Evolutionary conservation across 129 eudicot genomes (phyloP).

Genomic region (Gnaphalium uliginosum): DNA sequence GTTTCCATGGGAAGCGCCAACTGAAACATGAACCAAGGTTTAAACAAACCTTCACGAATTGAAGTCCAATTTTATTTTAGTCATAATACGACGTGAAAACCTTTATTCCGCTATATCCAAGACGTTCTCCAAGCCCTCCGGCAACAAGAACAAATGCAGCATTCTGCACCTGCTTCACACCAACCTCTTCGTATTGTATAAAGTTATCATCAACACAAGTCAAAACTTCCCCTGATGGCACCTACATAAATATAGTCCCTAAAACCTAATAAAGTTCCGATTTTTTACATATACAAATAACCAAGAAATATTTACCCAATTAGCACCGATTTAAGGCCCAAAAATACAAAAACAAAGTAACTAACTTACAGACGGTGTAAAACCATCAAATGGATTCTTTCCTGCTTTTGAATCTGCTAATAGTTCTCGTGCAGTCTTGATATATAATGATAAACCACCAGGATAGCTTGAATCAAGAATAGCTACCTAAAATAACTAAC

Average conservation of each 20-base stretch:
- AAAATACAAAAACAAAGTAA: constrained; percentile 19
- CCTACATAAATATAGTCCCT: constrained; percentile 43
- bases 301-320: not conserved
- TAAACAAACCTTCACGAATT: not conserved
- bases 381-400: constrained; percentile 95
- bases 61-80: not conserved
- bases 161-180: constrained; percentile 71
- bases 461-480: constrained; percentile 82
- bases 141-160: constrained; percentile 99
- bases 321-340: not conserved
- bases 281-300: not conserved
- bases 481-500: constrained; percentile 48
- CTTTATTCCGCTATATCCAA: constrained; percentile 96
- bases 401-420: constrained; percentile 94
- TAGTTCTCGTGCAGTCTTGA: constrained; percentile 82
- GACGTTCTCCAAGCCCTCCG: constrained; percentile 99
- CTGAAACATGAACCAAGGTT: constrained; percentile 39
- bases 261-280: not conserved
- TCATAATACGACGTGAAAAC: constrained; percentile 28
- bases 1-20: constrained; percentile 76
- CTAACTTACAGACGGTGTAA: constrained; percentile 86
- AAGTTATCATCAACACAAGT: constrained; percentile 77
- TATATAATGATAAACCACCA: constrained; percentile 77
- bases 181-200: constrained; percentile 70
- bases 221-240: constrained; percentile 86